Evolutionary conservation across 129 eudicot genomes (phyloP).

Genomic region (Centaurea solstitialis): DNA sequence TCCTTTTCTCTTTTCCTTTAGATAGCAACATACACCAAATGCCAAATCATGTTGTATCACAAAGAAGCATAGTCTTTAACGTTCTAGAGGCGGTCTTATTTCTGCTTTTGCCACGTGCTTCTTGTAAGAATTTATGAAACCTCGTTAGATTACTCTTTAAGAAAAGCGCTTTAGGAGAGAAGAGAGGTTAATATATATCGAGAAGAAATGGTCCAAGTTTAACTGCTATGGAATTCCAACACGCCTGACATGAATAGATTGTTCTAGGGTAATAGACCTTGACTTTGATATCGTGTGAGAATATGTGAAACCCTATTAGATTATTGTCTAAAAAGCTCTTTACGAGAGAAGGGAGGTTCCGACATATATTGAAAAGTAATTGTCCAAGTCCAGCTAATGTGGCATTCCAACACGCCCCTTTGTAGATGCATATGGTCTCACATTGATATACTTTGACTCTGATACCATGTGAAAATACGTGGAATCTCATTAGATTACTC

Average conservation of each 20-base stretch:
- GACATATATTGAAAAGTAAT: background rate
- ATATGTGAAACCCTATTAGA: background rate
- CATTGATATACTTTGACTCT: background rate
- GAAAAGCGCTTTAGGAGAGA: background rate
- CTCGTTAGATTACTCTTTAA: background rate
- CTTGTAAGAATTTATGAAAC: background rate
- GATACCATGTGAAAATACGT: background rate
- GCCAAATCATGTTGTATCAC: background rate
- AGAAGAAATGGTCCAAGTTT: background rate
- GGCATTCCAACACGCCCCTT: background rate
- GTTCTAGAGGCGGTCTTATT: background rate
- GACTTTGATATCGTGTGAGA: background rate
- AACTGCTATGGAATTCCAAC: too few relatives aligned
- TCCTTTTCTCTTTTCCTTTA: background rate
- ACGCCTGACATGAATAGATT: too few relatives aligned
- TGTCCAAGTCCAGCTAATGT: background rate
- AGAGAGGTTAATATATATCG: background rate
- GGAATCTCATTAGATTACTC: background rate
- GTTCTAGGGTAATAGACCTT: background rate
- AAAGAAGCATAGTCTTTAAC: constrained; percentile 19
- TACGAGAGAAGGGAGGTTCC: background rate
- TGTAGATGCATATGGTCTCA: background rate
- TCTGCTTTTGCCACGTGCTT: background rate
- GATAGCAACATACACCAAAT: background rate
- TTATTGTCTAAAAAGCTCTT: too few relatives aligned